A percentile compares a stretch with the other conserved stretches of the same genome.
These are phyloP conservation scores for Jaenimonas drosophilae DNA, from an alignment of 208 protist genomes.

Conservation along the genomic window DNA sequence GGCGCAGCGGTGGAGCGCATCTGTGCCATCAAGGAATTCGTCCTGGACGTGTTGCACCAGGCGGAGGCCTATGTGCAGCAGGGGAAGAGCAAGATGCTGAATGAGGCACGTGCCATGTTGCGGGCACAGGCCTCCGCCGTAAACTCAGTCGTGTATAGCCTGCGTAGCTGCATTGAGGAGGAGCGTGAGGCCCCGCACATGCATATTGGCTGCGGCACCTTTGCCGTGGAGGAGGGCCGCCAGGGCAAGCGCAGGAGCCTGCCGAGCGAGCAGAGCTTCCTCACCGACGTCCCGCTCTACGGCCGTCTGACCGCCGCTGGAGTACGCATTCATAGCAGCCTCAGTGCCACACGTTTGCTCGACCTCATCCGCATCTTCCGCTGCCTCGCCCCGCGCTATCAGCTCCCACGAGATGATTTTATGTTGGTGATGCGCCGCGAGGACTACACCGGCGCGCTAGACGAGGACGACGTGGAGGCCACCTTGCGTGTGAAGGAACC, in stretches of 20 bases:
- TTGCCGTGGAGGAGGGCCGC: conserved; percentile 15
- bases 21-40: conserved; percentile 18
- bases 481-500: conserved; percentile 20
- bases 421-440: conserved; percentile 29
- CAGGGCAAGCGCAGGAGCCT: neutral
- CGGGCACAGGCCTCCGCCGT: conserved; percentile 42
- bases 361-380: conserved; percentile 54
- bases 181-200: conserved; percentile 39
- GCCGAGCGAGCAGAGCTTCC: conserved; percentile 27
- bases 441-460: conserved; percentile 47
- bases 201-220: conserved; percentile 82
- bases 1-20: conserved; percentile 23
- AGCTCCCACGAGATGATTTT: conserved; percentile 51
- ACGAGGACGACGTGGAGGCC: conserved; percentile 4
- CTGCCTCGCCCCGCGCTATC: conserved; percentile 58
- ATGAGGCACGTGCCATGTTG: conserved; percentile 7
- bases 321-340: conserved; percentile 41
- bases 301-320: conserved; percentile 8
- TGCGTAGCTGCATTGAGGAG: conserved; percentile 69
- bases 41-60: conserved; percentile 24
- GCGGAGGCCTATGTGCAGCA: conserved; percentile 24
- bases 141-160: conserved; percentile 75
- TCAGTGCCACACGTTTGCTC: conserved; percentile 38
- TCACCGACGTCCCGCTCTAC: conserved; percentile 58
- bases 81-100: conserved; percentile 16